Evolutionary conservation across 495 filamentous ascomycete species (phyloP), one percentile per base, ranked within the genome.

Genomic region (Aspergillus steynii): DNA sequence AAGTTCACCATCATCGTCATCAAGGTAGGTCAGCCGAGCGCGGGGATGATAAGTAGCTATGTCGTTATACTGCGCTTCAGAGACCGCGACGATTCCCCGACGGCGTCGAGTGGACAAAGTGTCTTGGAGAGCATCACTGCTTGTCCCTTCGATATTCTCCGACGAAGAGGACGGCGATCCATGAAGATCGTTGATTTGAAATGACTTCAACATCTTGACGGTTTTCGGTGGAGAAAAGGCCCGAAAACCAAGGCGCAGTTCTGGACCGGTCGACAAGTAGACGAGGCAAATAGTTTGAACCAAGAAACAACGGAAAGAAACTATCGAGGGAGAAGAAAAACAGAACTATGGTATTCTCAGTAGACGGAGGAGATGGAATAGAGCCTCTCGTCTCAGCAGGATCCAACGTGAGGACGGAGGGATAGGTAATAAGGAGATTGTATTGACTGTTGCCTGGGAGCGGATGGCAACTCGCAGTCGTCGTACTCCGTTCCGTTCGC

Each of bases 1-100:
- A 48, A 77, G 63, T 56, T 83, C 81, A 1, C 75, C 81, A 63
- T 83, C 81, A 61, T 85, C 83, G 42, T 84, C 80, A 63, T 86
- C 83, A 15, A 78, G 31, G 68, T 86, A 86, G 12, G 73, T 83
- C 56, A 86, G 60, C 29, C 71, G 74, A 12, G 82, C 80, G 34
- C 75, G 74, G n/a, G 83, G 82, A 64, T 84, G 68, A 53, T 63
- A 74, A 15, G 62, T 65, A 14, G 81, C 74, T 54, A 83, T 72
- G 29, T 79, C 66, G 63, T 86, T 78, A 56, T 86, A 86, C 29
- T 82, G 75, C 4, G 71, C 63, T 12, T 72, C 63, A 47, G 76
- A 76, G 50, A 83, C 65, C 48, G 71, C 73, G 29, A 83, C 74
- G 27, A 76, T 64, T 5, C 69, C 71, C 20, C 55, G 55, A 56